Percentiles rank a stretch among this genome's conserved stretches.
phyloP scores from a whole-genome alignment of 768 basidiomycete species.

The Boletus reticulatus region DNA sequence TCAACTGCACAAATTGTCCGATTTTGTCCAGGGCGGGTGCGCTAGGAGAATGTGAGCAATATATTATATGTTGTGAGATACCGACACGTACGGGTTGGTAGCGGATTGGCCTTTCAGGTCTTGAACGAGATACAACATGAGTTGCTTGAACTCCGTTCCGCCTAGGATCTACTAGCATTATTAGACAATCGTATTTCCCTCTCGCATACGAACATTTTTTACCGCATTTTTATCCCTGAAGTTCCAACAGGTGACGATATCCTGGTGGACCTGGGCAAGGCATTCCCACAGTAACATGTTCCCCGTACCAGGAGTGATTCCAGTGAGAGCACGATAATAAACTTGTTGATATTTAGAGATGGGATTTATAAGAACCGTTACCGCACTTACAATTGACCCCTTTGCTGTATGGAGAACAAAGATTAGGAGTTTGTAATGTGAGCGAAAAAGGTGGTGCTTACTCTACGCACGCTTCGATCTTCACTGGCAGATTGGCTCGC shows the following conservation, averaged over 20 bases:
- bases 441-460: background rate
- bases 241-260: slow-evolving; percentile 8
- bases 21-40: background rate
- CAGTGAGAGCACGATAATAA: background rate
- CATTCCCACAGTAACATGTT: background rate
- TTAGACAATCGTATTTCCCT: background rate
- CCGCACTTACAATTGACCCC: background rate
- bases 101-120: background rate
- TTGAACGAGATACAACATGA: slow-evolving; percentile 2
- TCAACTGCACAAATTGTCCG: background rate
- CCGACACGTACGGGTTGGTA: background rate
- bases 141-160: background rate
- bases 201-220: background rate
- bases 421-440: background rate
- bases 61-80: background rate
- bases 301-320: background rate
- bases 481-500: slow-evolving; percentile 1
- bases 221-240: slow-evolving; percentile 3
- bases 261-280: slow-evolving; percentile 2
- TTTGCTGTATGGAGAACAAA: background rate
- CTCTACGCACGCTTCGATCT: slow-evolving; percentile 7
- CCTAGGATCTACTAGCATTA: background rate
- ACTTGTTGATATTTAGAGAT: background rate
- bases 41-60: background rate
- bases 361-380: background rate